Conservation (phyloP, 306 rosid genomes). For the Oemleria cerasiformis region DNA sequence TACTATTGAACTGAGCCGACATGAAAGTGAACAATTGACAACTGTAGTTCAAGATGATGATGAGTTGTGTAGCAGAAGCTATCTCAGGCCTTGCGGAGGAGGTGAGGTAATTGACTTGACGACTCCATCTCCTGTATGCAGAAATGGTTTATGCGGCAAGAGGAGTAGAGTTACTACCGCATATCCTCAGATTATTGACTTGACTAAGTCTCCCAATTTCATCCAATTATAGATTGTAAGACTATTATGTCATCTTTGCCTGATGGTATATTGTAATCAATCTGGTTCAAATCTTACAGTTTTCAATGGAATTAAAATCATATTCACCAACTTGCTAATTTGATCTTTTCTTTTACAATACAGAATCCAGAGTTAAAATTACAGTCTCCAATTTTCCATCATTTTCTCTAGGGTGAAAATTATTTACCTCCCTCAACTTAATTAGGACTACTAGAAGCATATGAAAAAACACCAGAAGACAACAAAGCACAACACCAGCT, state of each 20-base stretch:
- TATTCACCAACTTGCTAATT: not conserved
- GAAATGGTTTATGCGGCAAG: slow-evolving; percentile 39
- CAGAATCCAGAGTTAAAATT: not conserved
- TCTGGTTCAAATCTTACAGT: not conserved
- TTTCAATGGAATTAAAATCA: not conserved
- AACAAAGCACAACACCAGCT: no score
- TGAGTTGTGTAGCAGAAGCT: slow-evolving; percentile 16
- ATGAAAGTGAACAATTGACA: slow-evolving; percentile 24
- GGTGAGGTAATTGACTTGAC: slow-evolving; percentile 72
- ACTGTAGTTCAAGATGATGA: slow-evolving; percentile 16
- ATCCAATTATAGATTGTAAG: slow-evolving; percentile 45
- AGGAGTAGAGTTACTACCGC: slow-evolving; percentile 50
- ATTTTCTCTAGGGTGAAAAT: not conserved
- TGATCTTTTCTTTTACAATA: not conserved
- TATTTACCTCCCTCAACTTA: no score
- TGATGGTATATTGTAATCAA: slow-evolving; percentile 11
- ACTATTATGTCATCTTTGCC: slow-evolving; percentile 1
- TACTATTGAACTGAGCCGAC: slow-evolving; percentile 23
- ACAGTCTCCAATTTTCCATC: not conserved
- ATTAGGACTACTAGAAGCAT: no score
- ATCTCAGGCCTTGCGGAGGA: slow-evolving; percentile 34
- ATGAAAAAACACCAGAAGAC: no score
- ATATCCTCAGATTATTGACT: slow-evolving; percentile 54
- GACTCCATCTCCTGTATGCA: slow-evolving; percentile 71
- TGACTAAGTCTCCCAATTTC: slow-evolving; percentile 70